Percentiles rank a stretch among this genome's conserved stretches.
Evolutionary conservation across 2,329 filamentous ascomycete species (phyloP).

Genomic region (Aspergillus hiratsukae): DNA sequence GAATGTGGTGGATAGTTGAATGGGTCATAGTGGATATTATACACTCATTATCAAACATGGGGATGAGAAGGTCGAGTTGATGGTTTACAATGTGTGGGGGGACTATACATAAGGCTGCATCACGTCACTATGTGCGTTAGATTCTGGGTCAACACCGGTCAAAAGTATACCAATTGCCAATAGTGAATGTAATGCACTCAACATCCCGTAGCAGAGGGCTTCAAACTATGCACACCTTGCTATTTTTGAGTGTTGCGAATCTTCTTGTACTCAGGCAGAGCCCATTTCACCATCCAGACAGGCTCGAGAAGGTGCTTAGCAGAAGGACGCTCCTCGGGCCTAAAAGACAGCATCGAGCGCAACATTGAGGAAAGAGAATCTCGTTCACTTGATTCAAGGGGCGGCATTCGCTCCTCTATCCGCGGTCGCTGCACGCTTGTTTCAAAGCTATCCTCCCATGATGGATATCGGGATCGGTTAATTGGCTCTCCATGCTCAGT

Average conservation of each 20-base stretch:
- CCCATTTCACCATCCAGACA: conserved; percentile 30
- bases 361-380: conserved; percentile 24
- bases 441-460: conserved; percentile 24
- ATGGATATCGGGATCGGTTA: conserved; percentile 14
- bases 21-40: too few relatives aligned
- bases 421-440: conserved; percentile 26
- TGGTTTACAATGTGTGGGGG: too few relatives aligned
- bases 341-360: conserved; percentile 25
- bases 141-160: too few relatives aligned
- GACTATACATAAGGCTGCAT: too few relatives aligned
- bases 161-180: too few relatives aligned
- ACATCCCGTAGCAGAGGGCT: too few relatives aligned
- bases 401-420: conserved; percentile 15
- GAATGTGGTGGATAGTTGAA: too few relatives aligned
- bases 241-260: neutral
- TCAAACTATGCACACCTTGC: too few relatives aligned
- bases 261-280: conserved; percentile 21
- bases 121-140: too few relatives aligned
- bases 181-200: too few relatives aligned
- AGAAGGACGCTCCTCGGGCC: conserved; percentile 20
- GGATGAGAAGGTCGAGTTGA: too few relatives aligned
- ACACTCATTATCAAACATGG: too few relatives aligned
- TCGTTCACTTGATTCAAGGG: conserved; percentile 20
- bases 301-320: conserved; percentile 21
- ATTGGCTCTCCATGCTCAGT: conserved; percentile 22